Conservation (phyloP, 2,329 filamentous ascomycete species). For the Boeremia lycopersici region DNA sequence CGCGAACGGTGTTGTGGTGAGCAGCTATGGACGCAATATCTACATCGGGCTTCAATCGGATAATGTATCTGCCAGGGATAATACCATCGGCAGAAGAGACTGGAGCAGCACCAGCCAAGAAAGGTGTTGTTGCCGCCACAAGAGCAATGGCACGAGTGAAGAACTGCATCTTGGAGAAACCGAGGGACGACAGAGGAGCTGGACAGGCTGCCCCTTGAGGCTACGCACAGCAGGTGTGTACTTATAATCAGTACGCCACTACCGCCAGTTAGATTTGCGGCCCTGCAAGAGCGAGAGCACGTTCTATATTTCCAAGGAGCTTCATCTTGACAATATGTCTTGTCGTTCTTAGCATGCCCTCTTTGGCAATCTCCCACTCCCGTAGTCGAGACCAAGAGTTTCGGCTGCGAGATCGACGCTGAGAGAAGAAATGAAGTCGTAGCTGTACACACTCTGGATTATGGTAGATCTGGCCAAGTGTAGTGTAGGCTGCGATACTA, state of each 20-base stretch:
- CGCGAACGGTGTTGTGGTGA: constrained; percentile 35
- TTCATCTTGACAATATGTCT: constrained; percentile 20
- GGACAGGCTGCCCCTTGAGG: not conserved
- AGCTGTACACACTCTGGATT: not conserved
- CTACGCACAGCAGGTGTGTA: not conserved
- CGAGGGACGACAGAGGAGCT: not conserved
- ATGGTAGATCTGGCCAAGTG: not conserved
- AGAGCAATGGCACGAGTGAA: constrained; percentile 34
- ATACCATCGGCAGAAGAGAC: constrained; percentile 35
- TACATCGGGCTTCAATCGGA: constrained; percentile 48
- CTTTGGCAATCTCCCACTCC: constrained; percentile 7
- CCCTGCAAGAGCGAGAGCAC: not conserved
- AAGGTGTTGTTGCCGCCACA: constrained; percentile 29
- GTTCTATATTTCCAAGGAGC: constrained; percentile 2
- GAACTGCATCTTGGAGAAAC: constrained; percentile 32
- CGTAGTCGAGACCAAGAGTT: constrained; percentile 9
- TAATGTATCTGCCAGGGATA: constrained; percentile 49
- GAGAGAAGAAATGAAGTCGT: constrained; percentile 1
- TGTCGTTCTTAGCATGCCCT: constrained; percentile 28
- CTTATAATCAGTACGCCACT: constrained; percentile 13
- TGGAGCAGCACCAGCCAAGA: constrained; percentile 32
- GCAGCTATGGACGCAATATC: constrained; percentile 32
- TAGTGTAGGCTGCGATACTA: not conserved
- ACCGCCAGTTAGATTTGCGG: not conserved
- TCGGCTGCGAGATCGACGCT: constrained; percentile 4